phyloP scores from a whole-genome alignment of 495 filamentous ascomycete species.

The Xylaria sp. region DNA sequence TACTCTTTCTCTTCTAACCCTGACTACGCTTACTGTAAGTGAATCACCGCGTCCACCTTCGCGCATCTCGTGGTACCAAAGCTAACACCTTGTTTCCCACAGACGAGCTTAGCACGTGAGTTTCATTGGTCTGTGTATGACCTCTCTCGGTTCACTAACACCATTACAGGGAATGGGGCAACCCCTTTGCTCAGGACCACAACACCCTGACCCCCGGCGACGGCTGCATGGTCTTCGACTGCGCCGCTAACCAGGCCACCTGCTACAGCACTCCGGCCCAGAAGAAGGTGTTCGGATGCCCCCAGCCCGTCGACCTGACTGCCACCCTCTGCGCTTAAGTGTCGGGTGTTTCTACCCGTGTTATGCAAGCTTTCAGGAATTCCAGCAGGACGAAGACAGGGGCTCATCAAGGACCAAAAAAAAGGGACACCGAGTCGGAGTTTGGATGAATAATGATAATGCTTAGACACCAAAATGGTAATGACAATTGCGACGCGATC shows the following conservation, averaged over 20 bases:
- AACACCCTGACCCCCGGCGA: slow-evolving; percentile 33
- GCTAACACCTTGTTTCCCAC: slow-evolving; percentile 29
- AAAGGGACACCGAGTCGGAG: not conserved
- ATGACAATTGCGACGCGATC: not conserved
- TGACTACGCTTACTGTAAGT: slow-evolving; percentile 41
- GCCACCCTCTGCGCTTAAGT: slow-evolving; percentile 28
- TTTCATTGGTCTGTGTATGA: not conserved
- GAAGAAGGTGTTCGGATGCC: slow-evolving; percentile 42
- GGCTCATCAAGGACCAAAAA: not conserved
- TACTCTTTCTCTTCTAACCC: slow-evolving; percentile 41
- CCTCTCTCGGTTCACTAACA: not conserved
- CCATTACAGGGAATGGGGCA: slow-evolving; percentile 33
- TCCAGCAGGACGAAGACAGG: slow-evolving; percentile 13
- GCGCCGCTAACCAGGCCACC: slow-evolving; percentile 29
- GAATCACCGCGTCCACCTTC: not conserved
- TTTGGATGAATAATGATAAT: slow-evolving; percentile 11
- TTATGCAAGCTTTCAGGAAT: not conserved
- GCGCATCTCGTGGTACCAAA: slow-evolving; percentile 1
- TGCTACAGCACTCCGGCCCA: slow-evolving; percentile 37
- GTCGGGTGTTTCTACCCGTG: not conserved
- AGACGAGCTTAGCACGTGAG: slow-evolving; percentile 41
- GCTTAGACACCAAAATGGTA: not conserved
- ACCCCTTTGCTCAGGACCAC: slow-evolving; percentile 37
- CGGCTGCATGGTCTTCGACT: slow-evolving; percentile 40
- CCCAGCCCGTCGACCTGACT: slow-evolving; percentile 36